Percentiles rank a stretch among this genome's conserved stretches.
These are phyloP conservation scores for Xylaria castorea DNA, from an alignment of 495 filamentous ascomycete genomes.

Conservation along the genomic window DNA sequence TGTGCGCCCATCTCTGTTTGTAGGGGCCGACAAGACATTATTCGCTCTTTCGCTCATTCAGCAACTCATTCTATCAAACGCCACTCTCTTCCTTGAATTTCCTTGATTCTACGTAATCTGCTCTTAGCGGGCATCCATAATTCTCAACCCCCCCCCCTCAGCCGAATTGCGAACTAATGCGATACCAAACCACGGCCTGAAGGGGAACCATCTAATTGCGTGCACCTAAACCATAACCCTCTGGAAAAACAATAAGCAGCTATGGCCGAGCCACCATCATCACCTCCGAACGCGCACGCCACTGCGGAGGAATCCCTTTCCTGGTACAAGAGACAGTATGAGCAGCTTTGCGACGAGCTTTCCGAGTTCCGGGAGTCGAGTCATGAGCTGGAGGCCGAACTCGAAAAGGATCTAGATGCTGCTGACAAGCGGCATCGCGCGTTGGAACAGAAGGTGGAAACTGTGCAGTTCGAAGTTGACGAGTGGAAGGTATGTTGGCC, in stretches of 20 bases:
- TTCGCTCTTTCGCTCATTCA: constrained; percentile 15
- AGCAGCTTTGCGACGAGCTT: constrained; percentile 88
- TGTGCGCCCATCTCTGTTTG: constrained; percentile 17
- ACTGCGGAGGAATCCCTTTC: constrained; percentile 74
- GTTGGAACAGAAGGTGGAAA: constrained; percentile 85
- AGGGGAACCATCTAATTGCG: constrained; percentile 16
- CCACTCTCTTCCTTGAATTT: constrained; percentile 14
- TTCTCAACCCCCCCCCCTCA: not conserved
- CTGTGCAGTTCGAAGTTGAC: constrained; percentile 84
- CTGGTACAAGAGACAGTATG: constrained; percentile 96
- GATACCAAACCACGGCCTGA: constrained; percentile 10
- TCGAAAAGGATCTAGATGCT: constrained; percentile 95
- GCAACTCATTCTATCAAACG: not conserved
- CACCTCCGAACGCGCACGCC: constrained; percentile 63
- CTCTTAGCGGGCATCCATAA: constrained; percentile 7
- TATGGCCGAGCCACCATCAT: constrained; percentile 70
- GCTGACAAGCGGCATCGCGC: constrained; percentile 90
- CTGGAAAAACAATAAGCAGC: constrained; percentile 25
- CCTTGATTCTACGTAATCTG: constrained; percentile 6
- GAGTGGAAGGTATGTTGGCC: constrained; percentile 90
- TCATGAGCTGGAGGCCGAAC: constrained; percentile 89
- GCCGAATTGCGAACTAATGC: constrained; percentile 15
- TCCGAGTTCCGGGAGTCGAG: constrained; percentile 94
- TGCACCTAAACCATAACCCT: not conserved
- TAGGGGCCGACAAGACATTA: constrained; percentile 19